A percentile compares a stretch with the other conserved stretches of the same genome.
Evolutionary conservation across 2,329 filamentous ascomycete species (phyloP).

Genomic region (Coniochaeta ligniaria): DNA sequence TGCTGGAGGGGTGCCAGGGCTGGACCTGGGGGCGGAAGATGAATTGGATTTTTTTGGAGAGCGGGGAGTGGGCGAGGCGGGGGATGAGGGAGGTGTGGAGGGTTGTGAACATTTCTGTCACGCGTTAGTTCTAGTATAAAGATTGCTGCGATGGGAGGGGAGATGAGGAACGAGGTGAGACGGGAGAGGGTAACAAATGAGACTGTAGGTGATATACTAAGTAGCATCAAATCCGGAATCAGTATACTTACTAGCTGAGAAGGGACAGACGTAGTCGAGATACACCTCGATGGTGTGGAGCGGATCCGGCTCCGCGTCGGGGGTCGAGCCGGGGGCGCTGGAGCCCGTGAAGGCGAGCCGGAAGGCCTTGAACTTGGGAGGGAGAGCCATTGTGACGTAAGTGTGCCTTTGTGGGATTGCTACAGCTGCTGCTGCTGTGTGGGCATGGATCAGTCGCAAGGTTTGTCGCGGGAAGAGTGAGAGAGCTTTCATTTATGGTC

Average conservation of each 20-base stretch:
- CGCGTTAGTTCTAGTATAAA: not conserved
- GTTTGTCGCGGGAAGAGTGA: not conserved
- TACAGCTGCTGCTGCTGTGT: not conserved
- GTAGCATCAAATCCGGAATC: not conserved
- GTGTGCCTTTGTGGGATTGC: not conserved
- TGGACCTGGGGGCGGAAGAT: slow-evolving; percentile 90
- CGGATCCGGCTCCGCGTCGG: slow-evolving; percentile 31
- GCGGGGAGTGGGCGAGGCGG: slow-evolving; percentile 54
- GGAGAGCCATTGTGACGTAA: slow-evolving; percentile 55
- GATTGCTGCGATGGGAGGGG: not conserved
- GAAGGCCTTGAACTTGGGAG: slow-evolving; percentile 70
- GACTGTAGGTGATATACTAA: not conserved
- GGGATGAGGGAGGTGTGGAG: slow-evolving; percentile 61
- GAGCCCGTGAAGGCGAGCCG: slow-evolving; percentile 44
- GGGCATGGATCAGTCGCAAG: not conserved
- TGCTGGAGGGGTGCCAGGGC: slow-evolving; percentile 88
- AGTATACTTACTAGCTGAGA: slow-evolving; percentile 33
- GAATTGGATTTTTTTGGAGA: slow-evolving; percentile 54
- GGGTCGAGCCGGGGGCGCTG: slow-evolving; percentile 21
- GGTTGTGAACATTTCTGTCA: slow-evolving; percentile 60
- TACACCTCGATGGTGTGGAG: slow-evolving; percentile 58
- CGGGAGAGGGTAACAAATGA: not conserved
- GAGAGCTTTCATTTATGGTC: not conserved
- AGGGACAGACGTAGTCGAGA: slow-evolving; percentile 87
- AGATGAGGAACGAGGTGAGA: not conserved